Percentiles rank a stretch among this genome's conserved stretches.
Conservation (phyloP, 2,329 filamentous ascomycete genomes). For the Mycocentrospora acerina region DNA sequence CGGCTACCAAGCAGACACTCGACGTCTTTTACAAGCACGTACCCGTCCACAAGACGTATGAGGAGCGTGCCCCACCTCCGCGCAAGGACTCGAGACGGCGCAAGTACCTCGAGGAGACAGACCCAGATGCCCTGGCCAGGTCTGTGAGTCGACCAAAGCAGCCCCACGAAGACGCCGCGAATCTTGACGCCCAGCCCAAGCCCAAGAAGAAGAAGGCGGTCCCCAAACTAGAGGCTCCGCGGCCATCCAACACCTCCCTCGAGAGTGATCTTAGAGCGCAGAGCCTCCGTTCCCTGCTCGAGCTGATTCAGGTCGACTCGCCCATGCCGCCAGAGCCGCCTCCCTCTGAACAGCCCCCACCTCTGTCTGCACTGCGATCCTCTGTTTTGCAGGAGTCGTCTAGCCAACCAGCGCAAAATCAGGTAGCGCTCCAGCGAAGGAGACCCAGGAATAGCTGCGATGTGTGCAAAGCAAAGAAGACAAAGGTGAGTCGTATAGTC, state of each 20-base stretch:
- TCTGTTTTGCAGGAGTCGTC: too few species aligned
- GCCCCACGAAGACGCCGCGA: slow-evolving; percentile 17
- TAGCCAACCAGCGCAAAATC: slow-evolving; percentile 2
- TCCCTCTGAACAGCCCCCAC: slow-evolving; percentile 17
- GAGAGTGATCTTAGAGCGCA: slow-evolving; percentile 42
- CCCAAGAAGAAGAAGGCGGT: slow-evolving; percentile 30
- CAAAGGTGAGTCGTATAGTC: slow-evolving; percentile 33
- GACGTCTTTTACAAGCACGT: slow-evolving; percentile 51
- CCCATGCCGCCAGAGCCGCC: slow-evolving; percentile 12
- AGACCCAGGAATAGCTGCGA: slow-evolving; percentile 38
- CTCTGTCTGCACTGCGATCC: slow-evolving; percentile 9
- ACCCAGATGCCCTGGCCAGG: slow-evolving; percentile 35
- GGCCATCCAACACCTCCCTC: slow-evolving; percentile 36
- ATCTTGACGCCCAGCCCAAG: slow-evolving; percentile 16
- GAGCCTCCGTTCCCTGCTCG: slow-evolving; percentile 39
- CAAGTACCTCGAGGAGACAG: slow-evolving; percentile 36
- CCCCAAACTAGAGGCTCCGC: slow-evolving; percentile 21
- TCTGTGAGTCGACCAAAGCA: slow-evolving; percentile 27
- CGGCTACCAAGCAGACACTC: slow-evolving; percentile 43
- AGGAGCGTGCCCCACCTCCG: slow-evolving; percentile 45
- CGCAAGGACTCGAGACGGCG: slow-evolving; percentile 44
- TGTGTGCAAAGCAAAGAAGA: slow-evolving; percentile 40
- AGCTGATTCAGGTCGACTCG: slow-evolving; percentile 36
- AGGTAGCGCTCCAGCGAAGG: slow-evolving; percentile 15
- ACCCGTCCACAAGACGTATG: slow-evolving; percentile 50